These are phyloP conservation scores for Lindgomyces ingoldianus DNA, from an alignment of 495 filamentous ascomycete species.

Conservation along the genomic window DNA sequence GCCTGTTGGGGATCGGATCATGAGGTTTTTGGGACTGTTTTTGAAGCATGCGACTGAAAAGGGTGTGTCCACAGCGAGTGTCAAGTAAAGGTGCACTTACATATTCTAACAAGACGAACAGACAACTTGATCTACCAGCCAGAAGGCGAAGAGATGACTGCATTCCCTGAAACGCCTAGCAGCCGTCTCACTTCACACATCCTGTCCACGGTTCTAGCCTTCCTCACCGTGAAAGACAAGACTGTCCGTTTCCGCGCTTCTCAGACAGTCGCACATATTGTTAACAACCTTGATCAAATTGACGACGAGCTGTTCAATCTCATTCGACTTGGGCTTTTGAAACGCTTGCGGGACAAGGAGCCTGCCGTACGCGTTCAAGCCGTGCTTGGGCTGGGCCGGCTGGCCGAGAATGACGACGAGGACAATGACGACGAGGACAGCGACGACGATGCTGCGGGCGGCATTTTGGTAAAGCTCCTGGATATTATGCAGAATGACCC, in stretches of 20 bases:
- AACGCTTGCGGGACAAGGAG: conserved; percentile 90
- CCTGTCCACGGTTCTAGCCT: conserved; percentile 64
- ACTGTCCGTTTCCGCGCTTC: conserved; percentile 85
- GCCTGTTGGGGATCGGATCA: conserved; percentile 77
- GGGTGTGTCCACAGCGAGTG: conserved; percentile 50
- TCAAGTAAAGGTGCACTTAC: background rate
- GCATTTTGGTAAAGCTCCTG: conserved; percentile 77
- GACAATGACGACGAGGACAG: conserved; percentile 55
- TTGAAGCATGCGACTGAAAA: conserved; percentile 81
- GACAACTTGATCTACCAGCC: conserved; percentile 54
- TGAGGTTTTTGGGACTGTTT: conserved; percentile 84
- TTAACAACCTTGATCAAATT: conserved; percentile 86
- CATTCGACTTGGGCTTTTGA: conserved; percentile 71
- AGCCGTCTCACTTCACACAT: conserved; percentile 75
- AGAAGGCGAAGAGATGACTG: conserved; percentile 56
- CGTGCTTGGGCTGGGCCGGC: conserved; percentile 80
- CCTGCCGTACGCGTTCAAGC: conserved; percentile 88
- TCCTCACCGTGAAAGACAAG: conserved; percentile 84
- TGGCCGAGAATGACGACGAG: conserved; percentile 72
- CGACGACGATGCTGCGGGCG: conserved; percentile 54
- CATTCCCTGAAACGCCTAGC: conserved; percentile 76
- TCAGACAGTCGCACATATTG: conserved; percentile 83
- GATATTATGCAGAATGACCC: conserved; percentile 93
- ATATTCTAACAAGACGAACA: conserved; percentile 24
- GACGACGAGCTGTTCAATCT: conserved; percentile 86